Base-by-base conservation (phyloP, 257 asterid species). In the Thymus mandschuricus region DNA sequence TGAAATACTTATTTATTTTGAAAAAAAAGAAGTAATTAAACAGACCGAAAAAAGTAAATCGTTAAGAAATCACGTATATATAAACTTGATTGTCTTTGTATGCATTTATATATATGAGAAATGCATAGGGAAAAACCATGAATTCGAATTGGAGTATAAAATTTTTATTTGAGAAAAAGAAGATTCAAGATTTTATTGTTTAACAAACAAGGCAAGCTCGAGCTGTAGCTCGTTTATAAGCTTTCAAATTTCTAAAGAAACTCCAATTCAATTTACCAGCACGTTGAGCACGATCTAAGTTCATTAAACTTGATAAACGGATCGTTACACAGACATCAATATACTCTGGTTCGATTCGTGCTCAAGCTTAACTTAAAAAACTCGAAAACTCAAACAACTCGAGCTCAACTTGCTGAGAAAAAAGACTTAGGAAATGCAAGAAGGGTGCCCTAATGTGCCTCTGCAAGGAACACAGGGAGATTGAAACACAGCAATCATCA, bases 401-500 rank as follows among this genome's bases (percentile, higher is more conserved):
- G 38, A 34, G 38, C 4, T 34, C 38, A 21, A 21, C 21, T 21
- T 21, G 21, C 21, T 21, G 38, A 34, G 38, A 34, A 2, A 34
- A 34, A 6, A 21, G 21, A 21, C 21, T 21, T 21, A 21, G 21
- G 49, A 41, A 58, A 58, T 1, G 44, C 44, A n/a, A 58, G 44
- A 33, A 33, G 0, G 27, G 64, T 58, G 43, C 40, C 41, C 62
- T 51, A 34, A 3, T 35, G 50, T 35, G 38, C 49, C 33, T 49
- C 10, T n/a, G 60, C 62, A 38, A 44, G 51, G 40, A 69, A 56
- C 54, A 58, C 27, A n/a, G 8, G 38, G 43, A 60, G 41, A 60
- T 33, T n/a, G 73, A 13, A 72, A 62, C 41, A n/a, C 63, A 10
- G 6, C 3, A 60, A 27, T 52, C 51, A 50, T 67, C 45, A 34